phyloP scores from a whole-genome alignment of 1,284 basidiomycete species.

The Malassezia globosa region DNA sequence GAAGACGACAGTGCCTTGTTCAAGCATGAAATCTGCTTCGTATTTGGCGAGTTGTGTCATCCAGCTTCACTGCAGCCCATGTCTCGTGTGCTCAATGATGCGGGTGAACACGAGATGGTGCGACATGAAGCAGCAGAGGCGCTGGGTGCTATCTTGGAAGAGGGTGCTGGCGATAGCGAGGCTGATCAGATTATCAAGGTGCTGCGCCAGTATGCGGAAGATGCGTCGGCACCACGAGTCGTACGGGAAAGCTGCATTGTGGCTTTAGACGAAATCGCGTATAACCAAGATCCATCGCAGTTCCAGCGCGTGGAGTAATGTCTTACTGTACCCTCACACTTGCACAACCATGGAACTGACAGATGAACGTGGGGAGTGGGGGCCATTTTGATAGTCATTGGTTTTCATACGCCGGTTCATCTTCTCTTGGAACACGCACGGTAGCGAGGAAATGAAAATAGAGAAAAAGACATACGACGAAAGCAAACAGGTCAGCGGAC shows the following conservation, averaged over 20 bases:
- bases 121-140: slow-evolving; percentile 98
- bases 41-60: slow-evolving; percentile 90
- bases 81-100: slow-evolving; percentile 63
- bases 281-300: slow-evolving; percentile 47
- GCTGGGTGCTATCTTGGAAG: slow-evolving; percentile 80
- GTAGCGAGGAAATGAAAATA: too few species aligned
- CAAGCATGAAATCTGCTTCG: slow-evolving; percentile 50
- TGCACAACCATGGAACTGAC: too few species aligned
- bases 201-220: slow-evolving; percentile 70
- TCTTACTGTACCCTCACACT: too few species aligned
- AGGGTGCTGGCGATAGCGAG: slow-evolving; percentile 26
- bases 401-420: too few species aligned
- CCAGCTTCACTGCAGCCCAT: slow-evolving; percentile 77
- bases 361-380: too few species aligned
- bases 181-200: slow-evolving; percentile 61
- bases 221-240: slow-evolving; percentile 69
- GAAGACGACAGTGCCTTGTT: slow-evolving; percentile 40
- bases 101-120: slow-evolving; percentile 84
- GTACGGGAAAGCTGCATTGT: slow-evolving; percentile 93
- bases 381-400: too few species aligned
- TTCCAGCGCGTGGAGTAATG: slow-evolving; percentile 38
- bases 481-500: too few species aligned
- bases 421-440: too few species aligned
- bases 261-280: slow-evolving; percentile 60
- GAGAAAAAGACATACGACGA: too few species aligned